Base-by-base conservation (phyloP, 163 green algal species). In the Scenedesmus sp. region DNA sequence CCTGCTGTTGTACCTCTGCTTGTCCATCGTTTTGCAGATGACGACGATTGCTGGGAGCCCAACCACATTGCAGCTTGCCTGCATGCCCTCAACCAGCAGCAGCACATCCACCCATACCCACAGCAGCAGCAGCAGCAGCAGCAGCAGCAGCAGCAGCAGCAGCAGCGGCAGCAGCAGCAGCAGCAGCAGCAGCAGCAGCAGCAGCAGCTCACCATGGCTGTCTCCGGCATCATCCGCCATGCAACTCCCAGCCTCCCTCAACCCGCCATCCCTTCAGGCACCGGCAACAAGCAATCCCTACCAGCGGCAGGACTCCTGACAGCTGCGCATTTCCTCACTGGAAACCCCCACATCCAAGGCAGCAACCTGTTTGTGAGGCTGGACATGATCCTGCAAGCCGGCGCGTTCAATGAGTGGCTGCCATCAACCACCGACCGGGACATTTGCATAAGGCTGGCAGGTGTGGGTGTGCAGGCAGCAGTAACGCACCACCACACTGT, bases 291-390 rank as follows among this genome's bases (percentile, higher is more conserved):
- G 35, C 82, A 87, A 33, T 83, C 85, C 13, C 46, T 90, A 20
- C 85, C 76, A 49, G 26, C 70, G 4, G 30, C 78, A 51, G 87
- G 79, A 1, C 79, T 26, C 2, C 80, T 91, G 4, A 22, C 30
- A 26, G 22, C 59, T 30, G 42, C 16, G 3, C n/a, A 59, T 2
- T 92, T 92, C 81, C 33, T 86, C 18, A 13, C 68, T 3, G 65
- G 81, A 2, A 92, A 92, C 88, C 81, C 88, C 3, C 78, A 86
- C 59, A 83, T 92, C 30, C 88, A 92, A 56, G 88, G 88, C 33
- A 89, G 80, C 81, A 92, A 89, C 68, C 12, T 92, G 35, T 92
- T 86, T 56, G 73, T 46, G 35, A 30, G 81, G 18, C 35, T 92
- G 37, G 81, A 87, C 7, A 40, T 43, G 80, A 0, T 86, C 33